Base-by-base conservation (phyloP, 2,329 filamentous ascomycete species). In the Nothomitra cinnamomea region DNA sequence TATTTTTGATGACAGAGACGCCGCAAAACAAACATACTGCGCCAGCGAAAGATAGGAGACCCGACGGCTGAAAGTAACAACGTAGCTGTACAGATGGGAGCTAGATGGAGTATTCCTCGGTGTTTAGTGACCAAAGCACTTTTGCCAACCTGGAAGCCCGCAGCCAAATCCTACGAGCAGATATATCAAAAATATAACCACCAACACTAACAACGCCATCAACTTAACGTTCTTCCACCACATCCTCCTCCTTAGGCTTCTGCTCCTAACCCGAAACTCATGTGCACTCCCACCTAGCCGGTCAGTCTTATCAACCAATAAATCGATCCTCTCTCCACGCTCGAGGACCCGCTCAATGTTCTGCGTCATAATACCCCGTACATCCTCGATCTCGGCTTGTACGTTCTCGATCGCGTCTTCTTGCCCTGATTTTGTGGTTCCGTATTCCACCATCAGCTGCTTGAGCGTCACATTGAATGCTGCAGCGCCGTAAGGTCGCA, bases 191-290 rank as follows among this genome's bases (percentile, higher is more conserved):
- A 86, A 85, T 7, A 86, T 66, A 24, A 92, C 69, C 1, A 89
- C 87, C 45, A 95, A 63, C 2, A 69, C 73, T 57, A 89, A 64
- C 60, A 98, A 67, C 5, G 79, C 82, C 88, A 96, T 95, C 60
- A 98, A 70, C 72, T 55, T 94, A 47, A 94, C 78, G 67, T 98
- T 96, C 81, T 96, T 96, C 90, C 90, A 96, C 92, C 92, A 98
- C 92, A 98, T 96, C 69, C 83, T 78, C 64, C 94, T 78, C 71
- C 92, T 85, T 61, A 98, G 68, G 1, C 87, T 88, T 24, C 88
- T 74, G 66, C 85, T 94, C 60, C 90, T 76, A 17, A 96, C 82
- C 52, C 92, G 75, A 65, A 98, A 98, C 65, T 98, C 92, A 61
- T 83, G 76, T 53, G 92, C 88, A 66, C 81, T 92, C 25, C 86